A percentile compares a stretch with the other conserved stretches of the same genome.
These are phyloP conservation scores for Cercospora sp. DNA, from an alignment of 2,329 filamentous ascomycete species.

Conservation along the genomic window DNA sequence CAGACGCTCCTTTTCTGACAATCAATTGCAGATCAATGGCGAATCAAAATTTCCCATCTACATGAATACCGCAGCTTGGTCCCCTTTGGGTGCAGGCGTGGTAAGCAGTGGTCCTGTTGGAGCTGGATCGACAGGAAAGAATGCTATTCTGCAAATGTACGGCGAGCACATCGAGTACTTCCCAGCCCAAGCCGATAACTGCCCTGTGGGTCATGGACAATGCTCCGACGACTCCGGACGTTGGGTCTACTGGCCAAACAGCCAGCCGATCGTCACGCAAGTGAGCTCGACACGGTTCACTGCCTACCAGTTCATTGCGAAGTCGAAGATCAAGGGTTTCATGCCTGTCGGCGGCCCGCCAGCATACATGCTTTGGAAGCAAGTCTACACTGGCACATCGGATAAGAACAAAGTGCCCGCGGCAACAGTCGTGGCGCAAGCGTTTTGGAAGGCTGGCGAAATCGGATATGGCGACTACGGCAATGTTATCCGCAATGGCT, in stretches of 20 bases:
- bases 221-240: constrained; percentile 20
- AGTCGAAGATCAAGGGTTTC: constrained; percentile 18
- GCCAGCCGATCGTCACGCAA: constrained; percentile 21
- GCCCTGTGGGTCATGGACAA: constrained; percentile 15
- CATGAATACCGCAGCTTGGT: constrained; percentile 28
- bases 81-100: constrained; percentile 11
- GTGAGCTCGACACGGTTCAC: constrained; percentile 13
- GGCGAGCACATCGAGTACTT: constrained; percentile 21
- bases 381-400: constrained; percentile 17
- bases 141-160: constrained; percentile 24
- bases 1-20: neutral
- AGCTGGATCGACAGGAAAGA: constrained; percentile 22
- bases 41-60: constrained; percentile 18
- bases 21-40: constrained; percentile 7
- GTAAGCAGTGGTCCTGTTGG: constrained; percentile 14
- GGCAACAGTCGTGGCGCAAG: constrained; percentile 19
- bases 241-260: constrained; percentile 29
- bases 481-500: constrained; percentile 20
- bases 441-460: constrained; percentile 26
- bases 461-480: constrained; percentile 29
- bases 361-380: constrained; percentile 24
- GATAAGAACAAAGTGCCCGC: constrained; percentile 22
- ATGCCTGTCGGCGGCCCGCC: constrained; percentile 15
- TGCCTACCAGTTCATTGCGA: constrained; percentile 27
- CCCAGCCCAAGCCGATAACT: constrained; percentile 15